Evolutionary conservation across 805 yeast species (phyloP).

Genomic region (Ogataea ganodermae): DNA sequence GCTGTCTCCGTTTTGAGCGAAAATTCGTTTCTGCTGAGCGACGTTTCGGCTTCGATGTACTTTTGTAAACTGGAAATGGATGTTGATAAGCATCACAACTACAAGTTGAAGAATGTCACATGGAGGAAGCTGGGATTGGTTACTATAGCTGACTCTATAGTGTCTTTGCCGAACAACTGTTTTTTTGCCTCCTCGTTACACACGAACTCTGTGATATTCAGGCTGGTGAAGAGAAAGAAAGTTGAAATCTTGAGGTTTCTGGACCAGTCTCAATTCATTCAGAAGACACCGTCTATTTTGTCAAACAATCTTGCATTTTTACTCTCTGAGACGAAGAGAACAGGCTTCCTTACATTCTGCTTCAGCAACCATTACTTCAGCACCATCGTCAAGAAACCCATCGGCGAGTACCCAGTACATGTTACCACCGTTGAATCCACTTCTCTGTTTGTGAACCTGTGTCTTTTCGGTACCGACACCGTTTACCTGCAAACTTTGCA

Average conservation of each 20-base stretch:
- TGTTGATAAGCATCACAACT: not conserved
- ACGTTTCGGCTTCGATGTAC: not conserved
- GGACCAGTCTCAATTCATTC: not conserved
- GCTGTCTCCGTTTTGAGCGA: not conserved
- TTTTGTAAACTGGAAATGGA: not conserved
- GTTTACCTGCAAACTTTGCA: not conserved
- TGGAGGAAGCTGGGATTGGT: constrained; percentile 2
- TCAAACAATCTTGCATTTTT: not conserved
- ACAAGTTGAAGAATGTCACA: not conserved
- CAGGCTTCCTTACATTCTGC: not conserved
- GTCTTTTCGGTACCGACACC: not conserved
- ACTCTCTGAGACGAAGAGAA: not conserved
- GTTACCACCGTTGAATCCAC: not conserved
- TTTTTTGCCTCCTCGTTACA: constrained; percentile 9
- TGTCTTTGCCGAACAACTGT: not conserved
- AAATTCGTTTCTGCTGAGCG: constrained; percentile 1
- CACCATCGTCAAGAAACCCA: constrained; percentile 2
- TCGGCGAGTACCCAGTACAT: not conserved
- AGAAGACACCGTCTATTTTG: not conserved
- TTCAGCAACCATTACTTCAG: constrained; percentile 9
- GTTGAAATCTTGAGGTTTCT: not conserved
- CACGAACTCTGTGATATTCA: constrained; percentile 8
- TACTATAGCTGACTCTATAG: constrained; percentile 6
- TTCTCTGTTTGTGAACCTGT: not conserved
- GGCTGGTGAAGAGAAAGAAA: not conserved